Base-by-base conservation (phyloP, 2,329 filamentous ascomycete genomes). In the Fusarium praegraminearum region DNA sequence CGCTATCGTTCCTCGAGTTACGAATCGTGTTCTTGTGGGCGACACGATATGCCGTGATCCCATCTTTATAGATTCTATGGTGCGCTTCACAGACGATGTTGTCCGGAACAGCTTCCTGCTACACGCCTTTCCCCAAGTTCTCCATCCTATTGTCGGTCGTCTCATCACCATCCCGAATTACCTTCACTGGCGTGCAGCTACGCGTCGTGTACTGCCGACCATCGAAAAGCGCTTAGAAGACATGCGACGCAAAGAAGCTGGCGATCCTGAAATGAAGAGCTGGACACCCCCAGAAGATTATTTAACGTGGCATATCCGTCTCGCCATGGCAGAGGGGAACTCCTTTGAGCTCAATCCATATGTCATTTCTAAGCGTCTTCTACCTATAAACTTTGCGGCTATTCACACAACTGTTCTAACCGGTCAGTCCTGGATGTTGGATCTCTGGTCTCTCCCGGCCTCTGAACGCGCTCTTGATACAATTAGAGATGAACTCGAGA, bases 391-490 rank as follows among this genome's bases (percentile, higher is more conserved):
- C 72, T 88, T 89, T 62, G 87, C 86, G 4, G 83, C 86, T 20
- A 87, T 88, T 28, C 86, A 89, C 75, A 89, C 87, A 3, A 88
- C 87, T 0, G 81, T 83, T 9, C 70, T 88, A 15, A 87, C 86
- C 0, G 81, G 83, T 4, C 82, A 84, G 46, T 81, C 81, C 35
- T 77, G 82, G 33, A 70, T 86, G 53, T 71, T 86, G 12, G 84
- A 87, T 60, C 72, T 87, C 9, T 74, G 86, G 36, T 75, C 80
- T 2, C 78, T 83, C 0, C 75, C 80, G 7, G 78, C 80, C 1
- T 65, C 76, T 1, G 74, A 75, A 38, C 69, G 69, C 2, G 80
- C 78, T 24, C 55, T 85, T 7, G 79, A 80, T 5, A 67, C 73
- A 2, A 77, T 87, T 13, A 79, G 81, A n/a, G 78, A 82, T 11